Base-by-base conservation (phyloP, 257 asterid genomes). In the Coffea eugenioides region DNA sequence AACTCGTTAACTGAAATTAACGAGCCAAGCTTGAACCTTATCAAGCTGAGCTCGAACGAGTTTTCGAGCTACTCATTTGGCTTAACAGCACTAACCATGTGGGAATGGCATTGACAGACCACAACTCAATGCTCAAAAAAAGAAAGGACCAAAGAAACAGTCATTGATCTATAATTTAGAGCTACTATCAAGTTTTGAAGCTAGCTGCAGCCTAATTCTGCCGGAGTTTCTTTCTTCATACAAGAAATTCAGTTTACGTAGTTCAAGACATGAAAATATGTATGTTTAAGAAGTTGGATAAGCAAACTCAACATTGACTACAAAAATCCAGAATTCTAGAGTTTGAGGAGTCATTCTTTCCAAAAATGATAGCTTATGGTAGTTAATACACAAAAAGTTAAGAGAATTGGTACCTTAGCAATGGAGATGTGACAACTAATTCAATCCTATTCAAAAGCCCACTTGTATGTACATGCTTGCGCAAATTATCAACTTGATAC, bases 401-500 rank as follows among this genome's bases (percentile, higher is more conserved):
- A 31, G 77, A 62, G 75, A 78, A 43, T 39, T 72, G 71, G 80
- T 85, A 91, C 97, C 98, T 92, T 82, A 89, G 76, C 89, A 94
- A 83, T 82, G 98, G 98, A 84, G 98, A 94, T 39, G 98, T 91
- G 66, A 94, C 90, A 79, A 94, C 98, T 83, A 94, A 79, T 31
- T 92, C 97, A 36, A 94, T 80, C 87, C 87, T 91, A 89, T 89
- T 88, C 88, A 87, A 86, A 84, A 94, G 93, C 83, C 94, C 97
- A 83, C 90, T 88, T 74, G 85, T 79, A 67, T 88, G 96, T 80
- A 94, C 97, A 85, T 94, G 98, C 82, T 89, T 87, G 57, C 94
- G 96, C 86, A 94, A 86, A 85, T 89, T 91, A 77, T 94, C 98
- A 70, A 94, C 98, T 97, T 94, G 93, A 81, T 75, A 83, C 78